These are phyloP conservation scores for Globisporangium yorkense DNA, from an alignment of 352 stramenopile genomes.

Conservation along the genomic window DNA sequence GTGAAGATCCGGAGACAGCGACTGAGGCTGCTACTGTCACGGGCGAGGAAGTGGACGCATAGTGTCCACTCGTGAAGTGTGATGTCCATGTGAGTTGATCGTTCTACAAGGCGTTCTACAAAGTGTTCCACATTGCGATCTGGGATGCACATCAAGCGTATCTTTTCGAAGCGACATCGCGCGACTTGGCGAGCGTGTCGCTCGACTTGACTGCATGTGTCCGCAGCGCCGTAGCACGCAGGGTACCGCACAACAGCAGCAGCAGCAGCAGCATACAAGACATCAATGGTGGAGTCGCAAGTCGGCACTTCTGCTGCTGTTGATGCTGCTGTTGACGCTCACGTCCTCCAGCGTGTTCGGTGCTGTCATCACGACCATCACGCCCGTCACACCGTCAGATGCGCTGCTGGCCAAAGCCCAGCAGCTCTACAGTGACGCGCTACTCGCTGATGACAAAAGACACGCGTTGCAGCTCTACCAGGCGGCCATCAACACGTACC, in stretches of 20 bases:
- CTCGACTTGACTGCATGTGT: no score
- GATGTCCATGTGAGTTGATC: not conserved
- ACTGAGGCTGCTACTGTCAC: no score
- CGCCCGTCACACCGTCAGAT: not conserved
- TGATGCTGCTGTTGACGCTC: not conserved
- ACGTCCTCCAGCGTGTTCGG: no score
- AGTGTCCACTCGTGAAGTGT: no score
- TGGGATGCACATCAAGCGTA: not conserved
- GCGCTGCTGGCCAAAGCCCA: conserved; percentile 6
- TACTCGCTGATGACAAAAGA: conserved; percentile 11
- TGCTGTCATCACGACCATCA: no score
- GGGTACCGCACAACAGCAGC: no score
- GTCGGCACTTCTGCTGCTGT: not conserved
- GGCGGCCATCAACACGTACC: conserved; percentile 41
- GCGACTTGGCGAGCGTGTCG: no score
- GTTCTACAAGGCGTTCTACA: not conserved
- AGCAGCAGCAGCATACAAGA: not conserved
- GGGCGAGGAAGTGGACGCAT: no score
- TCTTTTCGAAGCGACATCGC: not conserved
- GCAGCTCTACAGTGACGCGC: conserved; percentile 23
- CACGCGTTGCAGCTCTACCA: conserved; percentile 31
- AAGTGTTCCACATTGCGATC: not conserved
- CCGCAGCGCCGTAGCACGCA: no score
- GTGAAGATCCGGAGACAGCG: not conserved
- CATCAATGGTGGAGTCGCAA: no score